phyloP scores from a whole-genome alignment of 768 basidiomycete genomes.

The Royoungia palumana region DNA sequence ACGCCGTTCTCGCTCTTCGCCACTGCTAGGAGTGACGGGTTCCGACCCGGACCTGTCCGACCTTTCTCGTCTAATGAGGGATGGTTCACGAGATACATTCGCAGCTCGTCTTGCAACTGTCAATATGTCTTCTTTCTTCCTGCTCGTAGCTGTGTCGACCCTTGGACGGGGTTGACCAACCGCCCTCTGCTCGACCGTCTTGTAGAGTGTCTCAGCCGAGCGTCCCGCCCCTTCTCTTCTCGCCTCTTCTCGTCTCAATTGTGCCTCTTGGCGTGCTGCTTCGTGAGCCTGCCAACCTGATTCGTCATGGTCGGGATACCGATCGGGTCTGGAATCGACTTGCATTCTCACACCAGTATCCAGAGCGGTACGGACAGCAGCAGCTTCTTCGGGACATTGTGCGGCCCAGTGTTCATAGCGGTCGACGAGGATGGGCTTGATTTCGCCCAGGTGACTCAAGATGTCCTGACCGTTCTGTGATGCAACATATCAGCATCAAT shows the following conservation, averaged over 20 bases:
- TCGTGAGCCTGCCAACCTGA: conserved; percentile 34
- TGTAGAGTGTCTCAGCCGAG: conserved; percentile 36
- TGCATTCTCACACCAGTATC: conserved; percentile 21
- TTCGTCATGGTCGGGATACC: conserved; percentile 28
- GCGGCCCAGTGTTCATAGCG: conserved; percentile 60
- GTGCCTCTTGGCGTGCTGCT: conserved; percentile 30
- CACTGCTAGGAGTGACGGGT: conserved; percentile 26
- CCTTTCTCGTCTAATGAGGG: conserved; percentile 23
- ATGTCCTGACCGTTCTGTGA: conserved; percentile 73
- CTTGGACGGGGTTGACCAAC: conserved; percentile 23
- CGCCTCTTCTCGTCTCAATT: conserved; percentile 31
- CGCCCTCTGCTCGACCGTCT: conserved; percentile 17
- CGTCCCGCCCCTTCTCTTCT: conserved; percentile 35
- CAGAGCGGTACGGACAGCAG: conserved; percentile 17
- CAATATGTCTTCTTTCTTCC: conserved; percentile 32
- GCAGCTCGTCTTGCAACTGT: conserved; percentile 24
- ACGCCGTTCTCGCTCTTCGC: conserved; percentile 25
- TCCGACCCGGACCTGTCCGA: conserved; percentile 24
- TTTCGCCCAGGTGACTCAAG: conserved; percentile 57
- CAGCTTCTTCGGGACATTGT: conserved; percentile 39
- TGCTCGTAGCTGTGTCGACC: conserved; percentile 26
- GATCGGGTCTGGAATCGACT: conserved; percentile 25
- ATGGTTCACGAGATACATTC: conserved; percentile 22
- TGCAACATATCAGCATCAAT: conserved; percentile 15
- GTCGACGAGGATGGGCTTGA: conserved; percentile 63